These are phyloP conservation scores for Fragilariopsis cylindrus DNA, from an alignment of 108 stramenopile genomes.

Conservation along the genomic window DNA sequence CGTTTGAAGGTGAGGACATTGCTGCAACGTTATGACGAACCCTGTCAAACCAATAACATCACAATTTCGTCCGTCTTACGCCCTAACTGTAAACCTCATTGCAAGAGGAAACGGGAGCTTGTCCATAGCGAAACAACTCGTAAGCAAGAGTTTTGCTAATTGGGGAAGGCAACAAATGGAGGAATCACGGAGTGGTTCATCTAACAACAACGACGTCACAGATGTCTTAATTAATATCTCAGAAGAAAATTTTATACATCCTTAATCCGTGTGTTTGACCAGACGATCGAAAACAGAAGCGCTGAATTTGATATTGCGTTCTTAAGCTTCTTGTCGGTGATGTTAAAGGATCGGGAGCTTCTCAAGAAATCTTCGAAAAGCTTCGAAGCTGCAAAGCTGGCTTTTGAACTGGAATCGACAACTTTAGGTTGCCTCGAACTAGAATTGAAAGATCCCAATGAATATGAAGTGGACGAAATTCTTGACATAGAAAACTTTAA, in stretches of 20 bases:
- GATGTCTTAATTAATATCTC: constrained; percentile 33
- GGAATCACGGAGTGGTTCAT: constrained; percentile 33
- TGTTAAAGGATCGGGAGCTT: constrained; percentile 61
- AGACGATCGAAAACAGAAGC: constrained; percentile 36
- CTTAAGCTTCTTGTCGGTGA: constrained; percentile 34
- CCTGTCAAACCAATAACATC: constrained; percentile 77
- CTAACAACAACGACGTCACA: constrained; percentile 28
- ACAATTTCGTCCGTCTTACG: constrained; percentile 80
- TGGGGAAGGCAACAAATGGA: constrained; percentile 69
- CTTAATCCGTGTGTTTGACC: constrained; percentile 49
- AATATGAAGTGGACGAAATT: neutral
- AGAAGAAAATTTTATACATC: constrained; percentile 62
- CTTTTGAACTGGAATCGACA: constrained; percentile 63
- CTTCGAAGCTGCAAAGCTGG: constrained; percentile 43
- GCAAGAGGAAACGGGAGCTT: constrained; percentile 67
- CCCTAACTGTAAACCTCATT: constrained; percentile 76
- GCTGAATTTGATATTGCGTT: constrained; percentile 27
- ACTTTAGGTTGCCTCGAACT: constrained; percentile 61
- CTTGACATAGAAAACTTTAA: constrained; percentile 22
- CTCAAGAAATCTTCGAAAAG: constrained; percentile 72
- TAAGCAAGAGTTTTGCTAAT: constrained; percentile 74
- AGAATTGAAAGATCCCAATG: constrained; percentile 38
- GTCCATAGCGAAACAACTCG: constrained; percentile 66
- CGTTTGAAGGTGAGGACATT: constrained; percentile 73
- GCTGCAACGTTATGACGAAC: constrained; percentile 67